Evolutionary conservation across 2,329 filamentous ascomycete genomes (phyloP), one percentile per base, ranked within the genome.

Genomic region (Verticillium klebahnii): DNA sequence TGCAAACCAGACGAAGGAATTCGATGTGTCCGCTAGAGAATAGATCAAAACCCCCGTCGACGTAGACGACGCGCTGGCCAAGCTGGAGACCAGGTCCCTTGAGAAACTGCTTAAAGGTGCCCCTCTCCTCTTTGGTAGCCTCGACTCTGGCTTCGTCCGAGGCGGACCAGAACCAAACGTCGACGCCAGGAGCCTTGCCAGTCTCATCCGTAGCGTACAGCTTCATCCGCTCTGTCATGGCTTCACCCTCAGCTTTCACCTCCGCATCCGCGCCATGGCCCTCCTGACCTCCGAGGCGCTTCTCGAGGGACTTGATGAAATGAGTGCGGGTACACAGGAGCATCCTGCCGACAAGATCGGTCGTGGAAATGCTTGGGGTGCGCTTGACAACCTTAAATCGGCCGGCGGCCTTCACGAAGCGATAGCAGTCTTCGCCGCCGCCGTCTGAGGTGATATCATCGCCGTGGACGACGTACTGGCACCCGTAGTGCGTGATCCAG

Each of bases 1-100:
- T 79, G 9, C 89, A 82, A 3, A 99, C 94, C 50, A 85, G 84
- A 56, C 89, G 87, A 60, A 99, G 82, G 69, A 99, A 99, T 73
- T 96, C 93, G 69, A 99, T 98, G 73, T 99, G 95, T 0, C 95
- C 95, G 57, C 92, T 96, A 0, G 92, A 97, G 77, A 99, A 99
- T 25, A 99, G 83, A 72, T 99, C 95, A 74, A 96, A 99, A 1
- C 94, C 95, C 57, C 95, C 95, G 68, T 99, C 95, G 8, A 98
- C 94, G 73, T 99, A 99, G 55, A 97, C 88, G 36, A 99, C 84
- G 11, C 90, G 83, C 77, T 98, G 95, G 1, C 91, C 94, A 0
- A 87, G 87, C 69, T 83, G 85, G 0, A 91, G 89, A 0, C 83
- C 83, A n/a, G 84, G 84, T 3, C 93, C 95, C 32, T 83, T 76